Evolutionary conservation across 768 basidiomycete species (phyloP).

Genomic region (Suillus variegatus): DNA sequence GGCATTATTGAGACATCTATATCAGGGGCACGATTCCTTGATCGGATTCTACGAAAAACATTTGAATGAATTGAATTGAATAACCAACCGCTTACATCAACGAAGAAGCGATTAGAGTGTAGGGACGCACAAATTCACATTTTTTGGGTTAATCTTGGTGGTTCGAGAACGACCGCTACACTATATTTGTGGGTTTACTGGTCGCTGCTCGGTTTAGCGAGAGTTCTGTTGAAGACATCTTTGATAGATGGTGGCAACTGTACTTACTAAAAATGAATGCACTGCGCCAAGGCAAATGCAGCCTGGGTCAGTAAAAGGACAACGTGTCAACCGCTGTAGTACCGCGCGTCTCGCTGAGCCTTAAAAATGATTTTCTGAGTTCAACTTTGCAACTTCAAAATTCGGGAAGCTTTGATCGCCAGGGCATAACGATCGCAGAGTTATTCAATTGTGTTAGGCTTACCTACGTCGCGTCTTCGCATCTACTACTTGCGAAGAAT

Average conservation of each 20-base stretch:
- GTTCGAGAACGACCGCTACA: no score
- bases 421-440: neutral
- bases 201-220: neutral
- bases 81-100: neutral
- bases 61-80: neutral
- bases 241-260: neutral
- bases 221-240: neutral
- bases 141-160: neutral
- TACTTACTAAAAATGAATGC: neutral
- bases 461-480: neutral
- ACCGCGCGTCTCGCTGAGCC: no score
- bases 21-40: neutral
- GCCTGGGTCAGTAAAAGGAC: no score
- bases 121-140: no score
- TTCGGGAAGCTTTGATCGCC: neutral
- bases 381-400: neutral
- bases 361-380: neutral
- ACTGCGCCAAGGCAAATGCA: neutral
- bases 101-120: neutral
- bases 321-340: no score
- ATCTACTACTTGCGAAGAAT: neutral
- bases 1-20: neutral
- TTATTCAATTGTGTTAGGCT: neutral
- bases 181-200: neutral
- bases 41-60: neutral